These are phyloP conservation scores for Amborella trichopoda DNA, from an alignment of 164 flowering plant genomes.

Conservation along the genomic window DNA sequence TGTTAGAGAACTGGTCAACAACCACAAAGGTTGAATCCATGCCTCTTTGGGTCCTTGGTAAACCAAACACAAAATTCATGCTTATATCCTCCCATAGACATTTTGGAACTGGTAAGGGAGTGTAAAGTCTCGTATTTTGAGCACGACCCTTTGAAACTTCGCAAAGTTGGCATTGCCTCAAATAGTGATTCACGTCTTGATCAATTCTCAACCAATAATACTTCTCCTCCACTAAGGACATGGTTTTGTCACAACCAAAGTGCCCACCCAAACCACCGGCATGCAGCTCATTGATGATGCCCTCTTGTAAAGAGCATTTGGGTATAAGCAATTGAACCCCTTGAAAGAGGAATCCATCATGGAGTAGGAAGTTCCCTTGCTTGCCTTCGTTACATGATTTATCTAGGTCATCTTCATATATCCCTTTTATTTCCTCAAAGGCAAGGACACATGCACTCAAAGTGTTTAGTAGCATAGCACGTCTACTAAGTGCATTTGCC, in stretches of 20 bases:
- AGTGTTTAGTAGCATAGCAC: not conserved
- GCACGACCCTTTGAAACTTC: not conserved
- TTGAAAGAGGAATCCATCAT: not conserved
- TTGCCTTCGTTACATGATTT: not conserved
- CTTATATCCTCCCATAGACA: not conserved
- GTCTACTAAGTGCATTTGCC: not conserved
- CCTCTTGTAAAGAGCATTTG: not conserved
- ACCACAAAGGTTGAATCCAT: not conserved
- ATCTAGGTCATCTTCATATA: not conserved
- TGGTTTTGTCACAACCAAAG: not conserved
- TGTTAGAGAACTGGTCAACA: not conserved
- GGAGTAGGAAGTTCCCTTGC: not conserved
- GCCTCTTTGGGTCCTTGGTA: not conserved
- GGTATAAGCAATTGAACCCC: not conserved
- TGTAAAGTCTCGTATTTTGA: not conserved
- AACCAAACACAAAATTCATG: not conserved
- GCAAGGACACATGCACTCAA: not conserved
- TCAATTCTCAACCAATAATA: not conserved
- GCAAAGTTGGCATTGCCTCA: not conserved
- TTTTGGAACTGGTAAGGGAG: not conserved
- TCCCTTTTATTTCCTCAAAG: not conserved
- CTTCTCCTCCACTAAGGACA: not conserved
- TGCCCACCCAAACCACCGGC: not conserved
- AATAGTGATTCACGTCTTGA: too few species aligned
- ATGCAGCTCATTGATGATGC: not conserved